A percentile compares a stretch with the other conserved stretches of the same genome.
These are phyloP conservation scores for Lobosporangium transversale DNA, from an alignment of 192 early-diverging fungal species.

Conservation along the genomic window DNA sequence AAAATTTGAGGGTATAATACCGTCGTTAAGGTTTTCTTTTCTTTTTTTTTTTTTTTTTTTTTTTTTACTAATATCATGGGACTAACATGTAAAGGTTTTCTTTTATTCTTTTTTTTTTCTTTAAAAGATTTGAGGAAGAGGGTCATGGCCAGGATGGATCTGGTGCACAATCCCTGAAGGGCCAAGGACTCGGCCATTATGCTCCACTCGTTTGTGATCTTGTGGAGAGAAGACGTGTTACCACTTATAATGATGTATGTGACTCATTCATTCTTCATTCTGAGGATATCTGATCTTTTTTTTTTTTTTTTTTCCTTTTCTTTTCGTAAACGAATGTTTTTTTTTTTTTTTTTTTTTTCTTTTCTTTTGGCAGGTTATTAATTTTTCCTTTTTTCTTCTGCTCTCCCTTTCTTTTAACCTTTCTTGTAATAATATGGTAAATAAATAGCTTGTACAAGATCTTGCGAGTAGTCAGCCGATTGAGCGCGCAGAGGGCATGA, in stretches of 20 bases:
- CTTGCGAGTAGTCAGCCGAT: constrained; percentile 60
- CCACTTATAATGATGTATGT: constrained; percentile 70
- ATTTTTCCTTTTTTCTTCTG: constrained; percentile 5
- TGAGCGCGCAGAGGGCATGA: constrained; percentile 2
- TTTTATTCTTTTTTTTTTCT: no score
- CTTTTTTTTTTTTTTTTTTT: neutral
- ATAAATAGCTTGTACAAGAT: constrained; percentile 39
- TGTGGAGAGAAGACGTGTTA: constrained; percentile 65
- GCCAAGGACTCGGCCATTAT: constrained; percentile 70
- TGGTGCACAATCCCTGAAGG: constrained; percentile 41
- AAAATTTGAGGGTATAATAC: neutral
- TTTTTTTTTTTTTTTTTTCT: neutral
- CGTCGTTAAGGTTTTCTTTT: neutral
- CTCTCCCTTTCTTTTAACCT: no score
- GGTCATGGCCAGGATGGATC: constrained; percentile 26
- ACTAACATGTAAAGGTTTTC: no score
- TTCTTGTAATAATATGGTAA: no score
- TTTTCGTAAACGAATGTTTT: neutral
- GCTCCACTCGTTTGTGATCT: constrained; percentile 70
- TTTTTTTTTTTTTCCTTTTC: no score
- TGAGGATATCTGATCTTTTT: neutral
- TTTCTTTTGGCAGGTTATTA: neutral
- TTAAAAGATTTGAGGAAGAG: constrained; percentile 30
- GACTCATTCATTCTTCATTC: neutral
- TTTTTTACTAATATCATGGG: neutral